Evolutionary conservation across 176 grass and related monocot genomes (phyloP).

Genomic region (Thalia dealbata): DNA sequence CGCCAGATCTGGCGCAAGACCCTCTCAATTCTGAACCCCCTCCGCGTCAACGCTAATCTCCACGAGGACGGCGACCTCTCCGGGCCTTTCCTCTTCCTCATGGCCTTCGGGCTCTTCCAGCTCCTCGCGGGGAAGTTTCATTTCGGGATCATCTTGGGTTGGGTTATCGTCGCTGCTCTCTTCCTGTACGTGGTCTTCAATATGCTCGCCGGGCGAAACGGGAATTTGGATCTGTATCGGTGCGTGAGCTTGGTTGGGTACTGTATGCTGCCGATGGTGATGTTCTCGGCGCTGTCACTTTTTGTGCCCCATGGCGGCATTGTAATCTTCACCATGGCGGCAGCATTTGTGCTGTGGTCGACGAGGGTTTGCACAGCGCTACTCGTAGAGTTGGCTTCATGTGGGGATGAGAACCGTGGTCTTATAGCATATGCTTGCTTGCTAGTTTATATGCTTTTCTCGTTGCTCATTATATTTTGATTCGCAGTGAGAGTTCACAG

Average conservation of each 20-base stretch:
- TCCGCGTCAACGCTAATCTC: conserved; percentile 58
- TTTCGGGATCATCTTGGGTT: conserved; percentile 84
- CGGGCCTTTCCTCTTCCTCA: conserved; percentile 80
- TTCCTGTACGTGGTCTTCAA: conserved; percentile 92
- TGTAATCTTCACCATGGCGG: conserved; percentile 59
- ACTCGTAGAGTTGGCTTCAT: conserved; percentile 77
- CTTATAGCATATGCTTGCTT: conserved; percentile 77
- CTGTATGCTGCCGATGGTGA: conserved; percentile 97
- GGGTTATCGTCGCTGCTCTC: conserved; percentile 75
- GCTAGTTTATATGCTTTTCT: conserved; percentile 95
- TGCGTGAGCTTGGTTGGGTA: conserved; percentile 86
- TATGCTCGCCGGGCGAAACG: conserved; percentile 68
- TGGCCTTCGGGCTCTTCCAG: conserved; percentile 92
- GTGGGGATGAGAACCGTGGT: conserved; percentile 68
- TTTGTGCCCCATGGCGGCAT: conserved; percentile 66
- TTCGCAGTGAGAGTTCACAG: conserved; percentile 3
- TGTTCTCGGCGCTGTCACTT: conserved; percentile 79
- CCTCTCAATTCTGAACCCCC: conserved; percentile 76
- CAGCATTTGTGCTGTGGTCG: conserved; percentile 78
- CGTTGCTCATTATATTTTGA: conserved; percentile 86
- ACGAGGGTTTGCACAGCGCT: conserved; percentile 77
- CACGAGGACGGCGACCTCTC: conserved; percentile 88
- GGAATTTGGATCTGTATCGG: conserved; percentile 71
- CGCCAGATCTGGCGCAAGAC: conserved; percentile 98
- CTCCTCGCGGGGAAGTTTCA: conserved; percentile 88